Base-by-base conservation (phyloP, 768 basidiomycete genomes). In the Naematelia encephala region DNA sequence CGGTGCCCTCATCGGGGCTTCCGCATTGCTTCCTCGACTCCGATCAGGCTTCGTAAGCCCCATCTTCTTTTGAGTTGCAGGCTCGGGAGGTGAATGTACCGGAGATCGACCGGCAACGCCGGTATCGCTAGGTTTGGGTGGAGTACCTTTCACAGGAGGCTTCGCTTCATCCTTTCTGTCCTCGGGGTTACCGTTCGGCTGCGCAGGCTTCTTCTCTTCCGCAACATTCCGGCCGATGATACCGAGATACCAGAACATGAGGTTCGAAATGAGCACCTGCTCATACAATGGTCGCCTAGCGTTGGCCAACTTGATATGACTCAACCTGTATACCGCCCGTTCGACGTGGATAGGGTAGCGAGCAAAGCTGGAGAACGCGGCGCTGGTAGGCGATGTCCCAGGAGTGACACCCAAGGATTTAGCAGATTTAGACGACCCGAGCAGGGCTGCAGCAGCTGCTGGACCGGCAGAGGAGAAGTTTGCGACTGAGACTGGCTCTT, bases 281-380 rank as follows among this genome's bases (percentile, higher is more conserved):
- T 99, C 96, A 71, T 96, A 98, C 16, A 99, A 82, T 25, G 96
- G 93, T 46, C 96, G 83, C 59, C 96, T 83, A 8, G 96, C 93
- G 78, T 98, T 99, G 21, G 96, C 96, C 46, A 99, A 82, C 78
- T 99, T 99, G 82, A 99, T 99, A 74, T 99, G 96, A 75, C 90
- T 93, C 51, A 99, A 81, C 60, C 96, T 83, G 79, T 99, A 99
- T 48, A 99, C 93, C 2, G 96, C 96, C 29, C 96, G 85, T 76
- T 99, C 96, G 63, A 99, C 96, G 71, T 99, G 96, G 60, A 99
- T 97, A 8, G 96, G 96, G 74, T 98, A 93, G 64, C 96, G 85
- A 51, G 93, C 82, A 64, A 83, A 87, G 45, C 28, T 78, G 11
- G 63, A 63, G 60, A 73, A 73, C 0, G 70, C 84, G 0, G 72